These are phyloP conservation scores for Spizellomyces punctatus DNA, from an alignment of 192 early-diverging fungal genomes.

Conservation along the genomic window DNA sequence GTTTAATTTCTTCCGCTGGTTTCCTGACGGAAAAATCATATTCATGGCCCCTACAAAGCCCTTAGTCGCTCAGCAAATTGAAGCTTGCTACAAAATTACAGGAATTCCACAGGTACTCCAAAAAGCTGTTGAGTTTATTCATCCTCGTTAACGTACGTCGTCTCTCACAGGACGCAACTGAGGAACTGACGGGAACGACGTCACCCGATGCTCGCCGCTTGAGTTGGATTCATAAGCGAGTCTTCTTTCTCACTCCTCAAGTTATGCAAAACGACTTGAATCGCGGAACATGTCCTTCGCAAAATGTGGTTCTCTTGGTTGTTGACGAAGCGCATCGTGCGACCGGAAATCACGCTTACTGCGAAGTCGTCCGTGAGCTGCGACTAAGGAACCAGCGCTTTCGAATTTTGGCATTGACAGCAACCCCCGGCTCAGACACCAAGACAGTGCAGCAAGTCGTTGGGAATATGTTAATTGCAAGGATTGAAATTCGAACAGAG, in stretches of 20 bases:
- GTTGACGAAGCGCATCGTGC: constrained; percentile 92
- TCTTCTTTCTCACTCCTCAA: constrained; percentile 90
- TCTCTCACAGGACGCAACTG: constrained; percentile 41
- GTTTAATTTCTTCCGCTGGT: constrained; percentile 88
- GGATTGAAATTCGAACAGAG: constrained; percentile 86
- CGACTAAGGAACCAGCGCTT: constrained; percentile 49
- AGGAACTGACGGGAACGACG: constrained; percentile 69
- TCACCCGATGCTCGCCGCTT: constrained; percentile 50
- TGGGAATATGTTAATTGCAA: constrained; percentile 72
- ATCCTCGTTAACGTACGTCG: background rate
- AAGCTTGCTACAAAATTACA: constrained; percentile 80
- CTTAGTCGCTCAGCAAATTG: constrained; percentile 88
- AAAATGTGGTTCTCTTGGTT: constrained; percentile 71
- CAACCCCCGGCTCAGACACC: constrained; percentile 78
- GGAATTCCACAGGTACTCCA: constrained; percentile 64
- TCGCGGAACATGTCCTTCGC: constrained; percentile 64
- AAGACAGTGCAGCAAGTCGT: constrained; percentile 76
- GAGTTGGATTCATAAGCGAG: constrained; percentile 68
- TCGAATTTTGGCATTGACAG: constrained; percentile 83
- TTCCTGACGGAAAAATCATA: constrained; percentile 79
- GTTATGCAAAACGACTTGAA: constrained; percentile 84
- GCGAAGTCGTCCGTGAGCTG: constrained; percentile 68
- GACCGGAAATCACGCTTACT: constrained; percentile 82
- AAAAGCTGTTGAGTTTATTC: constrained; percentile 10
- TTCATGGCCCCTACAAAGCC: constrained; percentile 94